These are phyloP conservation scores for Hymenoscyphus scutula DNA, from an alignment of 2,329 filamentous ascomycete genomes.

Conservation along the genomic window DNA sequence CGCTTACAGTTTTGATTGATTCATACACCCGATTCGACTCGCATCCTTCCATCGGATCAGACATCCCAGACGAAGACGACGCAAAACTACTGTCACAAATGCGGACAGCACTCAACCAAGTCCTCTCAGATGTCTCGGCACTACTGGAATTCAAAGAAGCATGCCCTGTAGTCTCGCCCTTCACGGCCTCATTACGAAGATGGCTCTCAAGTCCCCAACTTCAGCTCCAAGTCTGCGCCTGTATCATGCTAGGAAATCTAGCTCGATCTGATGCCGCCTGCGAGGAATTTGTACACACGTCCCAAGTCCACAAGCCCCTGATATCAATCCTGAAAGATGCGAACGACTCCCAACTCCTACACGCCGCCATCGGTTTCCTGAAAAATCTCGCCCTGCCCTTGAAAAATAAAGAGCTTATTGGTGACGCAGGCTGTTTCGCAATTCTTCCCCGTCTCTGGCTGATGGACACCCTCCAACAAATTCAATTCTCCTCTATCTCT, in stretches of 20 bases:
- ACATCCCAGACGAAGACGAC: conserved; percentile 39
- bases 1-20: conserved; percentile 49
- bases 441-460: conserved; percentile 54
- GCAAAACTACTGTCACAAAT: conserved; percentile 51
- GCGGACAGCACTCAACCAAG: conserved; percentile 49
- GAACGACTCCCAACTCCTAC: conserved; percentile 51
- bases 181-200: conserved; percentile 43
- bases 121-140: conserved; percentile 51
- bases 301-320: conserved; percentile 46
- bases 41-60: conserved; percentile 27
- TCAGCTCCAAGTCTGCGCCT: conserved; percentile 55
- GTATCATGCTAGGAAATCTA: conserved; percentile 60
- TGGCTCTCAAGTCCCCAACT: conserved; percentile 46
- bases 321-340: conserved; percentile 44
- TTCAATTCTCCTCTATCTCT: conserved; percentile 60
- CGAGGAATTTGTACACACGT: conserved; percentile 47
- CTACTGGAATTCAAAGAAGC: conserved; percentile 45
- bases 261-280: conserved; percentile 57
- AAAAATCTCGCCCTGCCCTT: conserved; percentile 62
- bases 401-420: conserved; percentile 52
- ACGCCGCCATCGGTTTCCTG: conserved; percentile 57
- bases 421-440: conserved; percentile 45
- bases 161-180: conserved; percentile 44
- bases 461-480: conserved; percentile 52
- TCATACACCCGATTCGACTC: conserved; percentile 45